phyloP scores from a whole-genome alignment of 2,329 filamentous ascomycete species.

The Thielaviopsis ethacetica region DNA sequence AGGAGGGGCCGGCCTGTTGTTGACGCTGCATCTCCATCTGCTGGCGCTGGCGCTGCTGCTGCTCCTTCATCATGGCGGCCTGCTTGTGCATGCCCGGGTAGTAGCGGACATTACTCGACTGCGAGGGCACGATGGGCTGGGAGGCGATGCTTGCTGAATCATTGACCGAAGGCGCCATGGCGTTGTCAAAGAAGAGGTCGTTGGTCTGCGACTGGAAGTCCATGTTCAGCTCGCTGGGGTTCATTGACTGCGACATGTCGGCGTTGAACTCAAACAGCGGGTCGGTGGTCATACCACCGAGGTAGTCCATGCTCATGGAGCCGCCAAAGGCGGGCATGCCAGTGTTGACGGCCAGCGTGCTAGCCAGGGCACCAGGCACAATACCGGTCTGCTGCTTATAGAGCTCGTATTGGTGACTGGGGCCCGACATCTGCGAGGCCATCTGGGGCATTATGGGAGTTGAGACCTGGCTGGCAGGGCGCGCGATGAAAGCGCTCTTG shows the following conservation, averaged over 20 bases:
- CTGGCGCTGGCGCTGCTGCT: conserved; percentile 52
- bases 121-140: conserved; percentile 33
- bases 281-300: conserved; percentile 41
- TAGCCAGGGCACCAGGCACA: conserved; percentile 66
- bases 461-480: conserved; percentile 34
- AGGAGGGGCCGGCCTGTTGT: conserved; percentile 18
- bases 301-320: conserved; percentile 32
- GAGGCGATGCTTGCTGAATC: conserved; percentile 26
- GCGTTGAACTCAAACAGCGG: conserved; percentile 60
- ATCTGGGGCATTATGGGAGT: conserved; percentile 38
- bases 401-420: conserved; percentile 87
- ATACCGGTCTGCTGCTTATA: conserved; percentile 94
- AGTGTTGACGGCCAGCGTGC: conserved; percentile 52
- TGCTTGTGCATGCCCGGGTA: conserved; percentile 92
- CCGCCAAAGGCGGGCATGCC: conserved; percentile 38
- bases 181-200: conserved; percentile 46
- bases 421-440: conserved; percentile 48
- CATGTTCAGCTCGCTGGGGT: conserved; percentile 51
- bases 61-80: conserved; percentile 60
- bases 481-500: conserved; percentile 35
- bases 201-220: conserved; percentile 32
- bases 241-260: conserved; percentile 45
- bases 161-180: conserved; percentile 22
- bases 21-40: conserved; percentile 34
- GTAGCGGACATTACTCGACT: conserved; percentile 45